Evolutionary conservation across 306 rosid species (phyloP).

Genomic region (Psophocarpus tetragonolobus): DNA sequence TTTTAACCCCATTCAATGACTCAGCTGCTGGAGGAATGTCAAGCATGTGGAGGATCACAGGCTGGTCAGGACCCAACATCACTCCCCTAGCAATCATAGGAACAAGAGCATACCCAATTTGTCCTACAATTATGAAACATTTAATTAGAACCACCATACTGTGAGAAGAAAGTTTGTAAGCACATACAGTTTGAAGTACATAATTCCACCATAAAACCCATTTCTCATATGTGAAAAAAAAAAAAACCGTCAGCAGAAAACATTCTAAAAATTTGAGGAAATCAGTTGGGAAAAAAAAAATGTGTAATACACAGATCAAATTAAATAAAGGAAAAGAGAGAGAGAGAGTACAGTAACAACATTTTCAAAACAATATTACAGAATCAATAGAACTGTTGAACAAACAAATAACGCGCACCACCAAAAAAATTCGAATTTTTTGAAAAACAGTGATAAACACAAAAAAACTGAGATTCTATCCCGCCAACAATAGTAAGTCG

Average conservation of each 20-base stretch:
- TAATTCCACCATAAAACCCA: not conserved
- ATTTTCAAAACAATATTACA: not conserved
- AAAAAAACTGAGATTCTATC: not conserved
- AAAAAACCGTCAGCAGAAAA: not conserved
- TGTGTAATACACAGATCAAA: not conserved
- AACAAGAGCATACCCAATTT: constrained; percentile 97
- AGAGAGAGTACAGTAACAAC: not conserved
- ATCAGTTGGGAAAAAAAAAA: not conserved
- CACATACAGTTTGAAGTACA: not conserved
- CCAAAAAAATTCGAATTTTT: not conserved
- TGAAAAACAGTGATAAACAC: not conserved
- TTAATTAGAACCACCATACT: constrained; percentile 19
- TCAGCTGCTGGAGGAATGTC: constrained; percentile 92
- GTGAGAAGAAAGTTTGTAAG: not conserved
- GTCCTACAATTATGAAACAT: constrained; percentile 60
- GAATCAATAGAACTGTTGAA: not conserved
- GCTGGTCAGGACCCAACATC: constrained; percentile 91
- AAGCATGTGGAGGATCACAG: constrained; percentile 94
- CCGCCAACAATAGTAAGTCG: not conserved
- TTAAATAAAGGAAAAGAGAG: not conserved
- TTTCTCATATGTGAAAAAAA: not conserved
- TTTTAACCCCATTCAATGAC: constrained; percentile 64
- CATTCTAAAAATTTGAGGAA: not conserved
- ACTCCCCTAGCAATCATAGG: constrained; percentile 99
- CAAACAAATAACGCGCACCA: not conserved